Evolutionary conservation across 139 green algal genomes (phyloP), one percentile per base, ranked within the genome.

Genomic region (Medakamo hakoo): DNA sequence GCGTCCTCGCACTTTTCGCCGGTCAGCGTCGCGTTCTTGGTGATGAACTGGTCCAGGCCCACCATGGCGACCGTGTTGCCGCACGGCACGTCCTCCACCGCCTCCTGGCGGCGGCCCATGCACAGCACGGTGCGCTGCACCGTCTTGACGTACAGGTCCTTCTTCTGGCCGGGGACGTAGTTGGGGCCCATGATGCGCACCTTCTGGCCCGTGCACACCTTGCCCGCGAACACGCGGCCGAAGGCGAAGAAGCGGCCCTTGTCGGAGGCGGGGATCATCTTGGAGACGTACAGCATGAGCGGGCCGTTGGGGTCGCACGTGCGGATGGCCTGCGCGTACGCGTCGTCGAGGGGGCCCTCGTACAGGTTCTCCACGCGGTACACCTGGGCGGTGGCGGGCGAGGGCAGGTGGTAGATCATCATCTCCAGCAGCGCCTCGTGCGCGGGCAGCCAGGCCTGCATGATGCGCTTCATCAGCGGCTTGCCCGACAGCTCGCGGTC

Each of bases 211-310:
- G 90, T 95, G 62, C 40, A 21, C 40, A 52, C 40, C 64, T 79
- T 91, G 66, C 92, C 92, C 27, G 90, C 74, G 70, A 98, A 98
- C 30, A 98, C 92, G 74, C 92, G 92, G 60, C 92, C 92, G 70
- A 98, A 98, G 27, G 92, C 92, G 65, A 92, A 91, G 86, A 98
- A 98, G 76, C 92, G 91, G 59, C 92, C 92, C 83, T 97, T 98
- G 80, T 98, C 92, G 31, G 68, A 62, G 56, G 92, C 84, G 71
- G 92, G 92, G 77, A 98, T 98, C 90, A 98, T 97, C 86, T 98
- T 98, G 69, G 88, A 96, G 21, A 98, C 80, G 76, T 98, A 98
- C 75, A 97, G 83, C 92, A 98, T 98, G 55, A 98, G 86, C 21
- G 92, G 92, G 62, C 92, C 92, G 48, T 90, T 70, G 60, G 88